Base-by-base conservation (phyloP, 805 yeast species). In the Suhomyces tanzawaensis region DNA sequence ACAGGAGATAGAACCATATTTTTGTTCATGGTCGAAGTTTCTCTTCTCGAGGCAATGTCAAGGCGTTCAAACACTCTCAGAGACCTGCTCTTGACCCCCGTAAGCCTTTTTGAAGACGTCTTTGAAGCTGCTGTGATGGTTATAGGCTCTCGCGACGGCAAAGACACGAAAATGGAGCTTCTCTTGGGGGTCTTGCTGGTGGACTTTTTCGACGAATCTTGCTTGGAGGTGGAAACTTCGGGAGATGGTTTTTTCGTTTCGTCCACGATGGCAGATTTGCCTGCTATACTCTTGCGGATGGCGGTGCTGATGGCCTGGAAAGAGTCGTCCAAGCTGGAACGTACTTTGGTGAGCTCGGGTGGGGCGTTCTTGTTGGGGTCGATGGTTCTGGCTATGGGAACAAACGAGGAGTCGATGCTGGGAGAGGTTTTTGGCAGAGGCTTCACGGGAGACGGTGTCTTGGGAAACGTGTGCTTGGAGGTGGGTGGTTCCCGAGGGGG, bases 291-390 rank as follows among this genome's bases (percentile, higher is more conserved):
- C 42, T 70, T 72, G 19, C 76, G 48, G 7, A 72, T 70, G 2
- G 74, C 71, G 4, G 65, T 62, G 41, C 71, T 64, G n/a, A 72
- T 72, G 0, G 74, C 74, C 41, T 69, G 72, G 42, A 72, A 71
- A 6, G 77, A 72, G 36, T 64, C 66, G 29, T 70, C 72, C 31
- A 33, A 29, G 17, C 33, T 30, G 15, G 13, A 12, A 6, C 27
- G 27, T 5, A 9, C n/a, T 12, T 9, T 5, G n/a, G 27, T 5
- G 11, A 21, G 9, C 13, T 24, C 27, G 5, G 27, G 14, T 7
- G 13, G 7, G 6, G n/a, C 27, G 6, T 9, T 25, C 37, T 42
- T 45, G 29, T 42, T 36, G n/a, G 43, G 45, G 16, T 44, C 42
- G 4, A 40, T 41, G 11, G 51, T 37, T 17, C 36, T 44, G 3